phyloP scores from a whole-genome alignment of 2,329 filamentous ascomycete species.

The Phialophora verrucosa region DNA sequence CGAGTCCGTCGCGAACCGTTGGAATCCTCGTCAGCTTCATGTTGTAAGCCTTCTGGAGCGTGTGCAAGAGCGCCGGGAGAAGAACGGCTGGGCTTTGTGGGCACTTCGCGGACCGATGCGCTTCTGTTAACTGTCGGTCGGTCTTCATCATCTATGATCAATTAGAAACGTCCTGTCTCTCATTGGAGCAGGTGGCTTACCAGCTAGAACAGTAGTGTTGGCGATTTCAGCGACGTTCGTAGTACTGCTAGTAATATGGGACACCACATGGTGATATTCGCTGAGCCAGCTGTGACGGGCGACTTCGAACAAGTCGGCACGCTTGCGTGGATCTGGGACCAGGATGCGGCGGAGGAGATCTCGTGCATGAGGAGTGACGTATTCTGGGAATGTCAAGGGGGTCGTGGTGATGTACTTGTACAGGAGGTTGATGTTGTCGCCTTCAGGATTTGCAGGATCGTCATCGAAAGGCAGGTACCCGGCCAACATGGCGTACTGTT shows the following conservation, averaged over 20 bases:
- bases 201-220: constrained; percentile 70
- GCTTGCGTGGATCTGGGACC: constrained; percentile 91
- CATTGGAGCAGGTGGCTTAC: constrained; percentile 48
- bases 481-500: constrained; percentile 98
- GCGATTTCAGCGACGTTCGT: constrained; percentile 86
- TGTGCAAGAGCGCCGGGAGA: constrained; percentile 52
- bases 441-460: constrained; percentile 96
- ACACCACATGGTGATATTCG: constrained; percentile 95
- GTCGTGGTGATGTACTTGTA: constrained; percentile 99
- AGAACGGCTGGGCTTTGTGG: constrained; percentile 22
- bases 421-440: constrained; percentile 97
- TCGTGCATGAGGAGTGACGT: constrained; percentile 93
- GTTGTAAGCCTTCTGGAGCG: constrained; percentile 28
- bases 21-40: constrained; percentile 63
- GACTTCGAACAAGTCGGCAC: constrained; percentile 95
- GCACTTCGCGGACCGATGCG: constrained; percentile 80
- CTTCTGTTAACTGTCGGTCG: constrained; percentile 74
- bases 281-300: constrained; percentile 97
- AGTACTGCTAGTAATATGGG: constrained; percentile 94
- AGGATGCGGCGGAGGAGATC: constrained; percentile 91
- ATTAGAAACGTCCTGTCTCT: constrained; percentile 8
- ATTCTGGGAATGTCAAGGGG: constrained; percentile 96
- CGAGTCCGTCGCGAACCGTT: constrained; percentile 73
- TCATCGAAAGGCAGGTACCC: constrained; percentile 98
- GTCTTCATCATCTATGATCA: constrained; percentile 55